Evolutionary conservation across 257 asterid species (phyloP).

Genomic region (Fraxinus excelsior): DNA sequence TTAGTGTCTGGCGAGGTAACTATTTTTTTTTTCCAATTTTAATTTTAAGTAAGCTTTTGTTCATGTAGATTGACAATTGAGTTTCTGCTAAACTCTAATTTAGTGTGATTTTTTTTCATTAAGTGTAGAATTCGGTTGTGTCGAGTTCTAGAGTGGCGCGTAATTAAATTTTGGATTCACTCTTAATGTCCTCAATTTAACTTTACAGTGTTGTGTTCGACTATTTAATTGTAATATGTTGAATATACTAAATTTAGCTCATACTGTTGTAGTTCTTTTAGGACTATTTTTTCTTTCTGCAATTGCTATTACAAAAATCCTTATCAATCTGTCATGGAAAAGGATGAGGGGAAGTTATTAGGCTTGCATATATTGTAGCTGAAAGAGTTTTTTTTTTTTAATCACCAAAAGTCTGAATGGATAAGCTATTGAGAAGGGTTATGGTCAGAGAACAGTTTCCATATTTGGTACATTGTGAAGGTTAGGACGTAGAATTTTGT

Average conservation of each 20-base stretch:
- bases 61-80: neutral
- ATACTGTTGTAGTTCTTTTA: neutral
- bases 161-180: neutral
- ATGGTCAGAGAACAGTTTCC: no score
- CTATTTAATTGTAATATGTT: no score
- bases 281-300: neutral
- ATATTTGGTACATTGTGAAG: neutral
- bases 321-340: neutral
- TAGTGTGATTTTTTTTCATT: no score
- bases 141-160: neutral
- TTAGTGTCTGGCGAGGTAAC: conserved; percentile 99
- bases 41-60: no score
- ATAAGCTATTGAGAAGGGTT: no score
- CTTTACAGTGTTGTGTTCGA: no score
- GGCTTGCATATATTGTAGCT: neutral
- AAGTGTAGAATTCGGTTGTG: neutral
- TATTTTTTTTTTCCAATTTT: no score
- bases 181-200: neutral
- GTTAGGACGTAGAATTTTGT: neutral
- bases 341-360: neutral
- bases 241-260: no score
- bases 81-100: neutral
- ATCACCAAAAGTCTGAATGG: neutral
- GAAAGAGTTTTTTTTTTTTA: neutral
- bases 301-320: neutral